Percentiles rank a stretch among this genome's conserved stretches.
These are phyloP conservation scores for Trichoderma sp. DNA, from an alignment of 2,329 filamentous ascomycete genomes.

Conservation along the genomic window DNA sequence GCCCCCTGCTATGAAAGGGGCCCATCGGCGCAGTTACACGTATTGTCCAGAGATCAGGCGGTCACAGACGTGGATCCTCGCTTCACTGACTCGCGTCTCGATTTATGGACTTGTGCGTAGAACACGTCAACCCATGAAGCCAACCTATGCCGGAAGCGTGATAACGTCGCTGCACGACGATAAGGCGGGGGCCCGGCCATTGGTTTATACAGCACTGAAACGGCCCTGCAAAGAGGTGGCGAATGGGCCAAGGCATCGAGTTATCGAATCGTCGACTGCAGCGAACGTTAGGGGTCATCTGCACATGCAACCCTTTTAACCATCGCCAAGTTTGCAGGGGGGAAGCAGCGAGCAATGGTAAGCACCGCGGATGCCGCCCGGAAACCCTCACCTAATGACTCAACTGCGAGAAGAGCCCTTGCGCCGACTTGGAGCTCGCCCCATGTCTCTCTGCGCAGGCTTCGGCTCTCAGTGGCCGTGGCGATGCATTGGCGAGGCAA, in stretches of 20 bases:
- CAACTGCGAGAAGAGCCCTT: neutral
- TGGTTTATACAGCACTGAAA: constrained; percentile 12
- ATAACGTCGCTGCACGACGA: constrained; percentile 23
- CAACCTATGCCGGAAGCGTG: constrained; percentile 22
- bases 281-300: constrained; percentile 22
- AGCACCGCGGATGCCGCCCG: constrained; percentile 22
- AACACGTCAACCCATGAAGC: constrained; percentile 23
- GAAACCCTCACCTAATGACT: constrained; percentile 14
- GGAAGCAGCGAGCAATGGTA: neutral
- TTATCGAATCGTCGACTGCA: constrained; percentile 19
- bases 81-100: constrained; percentile 20
- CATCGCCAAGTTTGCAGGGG: constrained; percentile 5
- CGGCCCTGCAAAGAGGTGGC: neutral
- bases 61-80: constrained; percentile 23
- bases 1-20: constrained; percentile 22
- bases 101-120: constrained; percentile 19
- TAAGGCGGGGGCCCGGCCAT: constrained; percentile 19
- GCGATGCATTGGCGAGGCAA: neutral
- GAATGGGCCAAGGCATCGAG: constrained; percentile 12
- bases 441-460: neutral
- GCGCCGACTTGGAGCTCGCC: neutral
- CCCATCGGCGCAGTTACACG: constrained; percentile 21
- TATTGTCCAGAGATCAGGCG: constrained; percentile 21
- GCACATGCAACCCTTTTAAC: constrained; percentile 24
- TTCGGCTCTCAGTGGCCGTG: neutral